Base-by-base conservation (phyloP, 352 stramenopile genomes). In the Peronospora tabacina region DNA sequence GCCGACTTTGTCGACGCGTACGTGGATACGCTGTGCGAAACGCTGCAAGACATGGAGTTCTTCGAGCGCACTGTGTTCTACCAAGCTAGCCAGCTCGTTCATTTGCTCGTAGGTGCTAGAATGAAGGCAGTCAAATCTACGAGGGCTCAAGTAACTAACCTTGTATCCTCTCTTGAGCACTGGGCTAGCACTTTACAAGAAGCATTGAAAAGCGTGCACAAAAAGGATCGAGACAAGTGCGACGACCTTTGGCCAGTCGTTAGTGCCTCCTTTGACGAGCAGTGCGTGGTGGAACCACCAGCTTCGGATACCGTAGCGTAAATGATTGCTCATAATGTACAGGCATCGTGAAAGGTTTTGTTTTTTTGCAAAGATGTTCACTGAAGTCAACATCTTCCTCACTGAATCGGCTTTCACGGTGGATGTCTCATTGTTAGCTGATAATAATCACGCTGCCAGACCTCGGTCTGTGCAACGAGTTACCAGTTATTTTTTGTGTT, bases 61-160 rank as follows among this genome's bases (percentile, higher is more conserved):
- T 79, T 82, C 17, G 80, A 90, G 46, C 76, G 72, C 15, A 61
- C 72, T 6, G 63, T 76, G 30, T 81, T 90, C 22, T 86, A 82
- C 43, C 80, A 88, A 43, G 48, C 63, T 20, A 68, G 67, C 5
- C 76, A 90, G 46, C 44, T 88, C 34, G 39, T 74, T 10, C 61
- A 78, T 44, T 44, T 87, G 28, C 48, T 90, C 12, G 51, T 70
- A 33, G 44, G 37, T 5, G 50, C 60, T 35, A 51, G 58, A 37
- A 38, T 59, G 22, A 70, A 70, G 44, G 55, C 49, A 13, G 41
- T 33, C 10, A 85, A 71, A 53, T 44, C 51, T 13, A 73, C 61
- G 22, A 62, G 39, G 22, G 50, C 63, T 28, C 45, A 63, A 24
- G 38, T 49, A 30, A 34, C 49, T 17, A 63, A 29, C 7, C 42